Conservation (phyloP, 495 filamentous ascomycete genomes). For the Chaetomium cochliodes region DNA sequence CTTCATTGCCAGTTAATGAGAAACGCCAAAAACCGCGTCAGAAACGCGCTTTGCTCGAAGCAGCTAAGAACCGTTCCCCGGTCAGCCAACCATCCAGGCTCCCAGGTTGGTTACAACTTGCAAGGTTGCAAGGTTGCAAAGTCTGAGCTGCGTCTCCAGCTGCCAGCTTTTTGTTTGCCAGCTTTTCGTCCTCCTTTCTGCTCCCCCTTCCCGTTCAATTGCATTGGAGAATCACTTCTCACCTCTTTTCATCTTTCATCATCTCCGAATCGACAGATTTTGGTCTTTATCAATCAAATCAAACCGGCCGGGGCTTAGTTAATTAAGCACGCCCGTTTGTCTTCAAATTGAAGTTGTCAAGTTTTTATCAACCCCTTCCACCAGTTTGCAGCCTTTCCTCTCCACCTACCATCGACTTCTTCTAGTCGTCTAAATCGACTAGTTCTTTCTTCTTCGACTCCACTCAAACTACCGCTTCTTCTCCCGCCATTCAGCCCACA, state of each 20-base stretch:
- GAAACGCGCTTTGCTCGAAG: constrained; percentile 21
- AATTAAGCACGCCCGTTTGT: background rate
- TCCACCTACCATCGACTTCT: background rate
- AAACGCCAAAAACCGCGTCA: constrained; percentile 34
- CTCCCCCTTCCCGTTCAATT: constrained; percentile 8
- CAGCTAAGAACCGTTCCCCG: constrained; percentile 17
- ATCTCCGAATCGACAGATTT: background rate
- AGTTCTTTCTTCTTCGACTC: constrained; percentile 10
- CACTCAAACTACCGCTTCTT: constrained; percentile 16
- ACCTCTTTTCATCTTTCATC: background rate
- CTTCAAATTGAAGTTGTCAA: constrained; percentile 5
- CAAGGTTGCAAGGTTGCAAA: constrained; percentile 16
- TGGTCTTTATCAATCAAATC: background rate
- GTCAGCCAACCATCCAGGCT: constrained; percentile 21
- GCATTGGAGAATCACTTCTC: background rate
- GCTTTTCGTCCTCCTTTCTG: constrained; percentile 1
- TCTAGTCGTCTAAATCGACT: background rate
- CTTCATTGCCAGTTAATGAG: constrained; percentile 23
- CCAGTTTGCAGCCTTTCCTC: background rate
- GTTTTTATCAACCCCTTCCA: background rate
- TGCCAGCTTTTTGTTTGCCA: constrained; percentile 8
- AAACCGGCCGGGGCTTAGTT: background rate
- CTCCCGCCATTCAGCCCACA: constrained; percentile 7
- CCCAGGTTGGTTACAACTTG: constrained; percentile 16
- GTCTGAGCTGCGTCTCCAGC: constrained; percentile 13